Evolutionary conservation across 2,329 filamentous ascomycete species (phyloP).

Genomic region (Nemania bipapillata): DNA sequence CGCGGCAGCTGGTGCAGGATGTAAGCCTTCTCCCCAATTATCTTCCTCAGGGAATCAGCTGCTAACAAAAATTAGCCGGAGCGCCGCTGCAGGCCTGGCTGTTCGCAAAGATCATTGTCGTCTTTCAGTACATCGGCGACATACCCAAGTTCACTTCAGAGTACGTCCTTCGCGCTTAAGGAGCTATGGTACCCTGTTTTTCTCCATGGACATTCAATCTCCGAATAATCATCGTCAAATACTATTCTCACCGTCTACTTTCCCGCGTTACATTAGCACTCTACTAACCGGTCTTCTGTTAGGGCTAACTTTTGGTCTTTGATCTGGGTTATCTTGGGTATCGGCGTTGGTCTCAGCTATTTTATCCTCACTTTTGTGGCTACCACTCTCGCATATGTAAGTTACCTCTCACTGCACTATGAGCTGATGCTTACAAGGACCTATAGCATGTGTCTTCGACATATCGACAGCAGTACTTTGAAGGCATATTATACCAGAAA

Average conservation of each 20-base stretch:
- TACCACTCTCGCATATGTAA: constrained; percentile 58
- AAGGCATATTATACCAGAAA: constrained; percentile 68
- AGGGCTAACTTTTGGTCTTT: constrained; percentile 69
- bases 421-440: constrained; percentile 21
- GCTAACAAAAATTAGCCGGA: constrained; percentile 50
- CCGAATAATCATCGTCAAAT: neutral
- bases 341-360: constrained; percentile 64
- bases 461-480: constrained; percentile 70
- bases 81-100: constrained; percentile 66
- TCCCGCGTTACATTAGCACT: neutral
- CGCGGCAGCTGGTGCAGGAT: constrained; percentile 56
- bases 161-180: constrained; percentile 20
- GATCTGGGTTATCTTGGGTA: constrained; percentile 72
- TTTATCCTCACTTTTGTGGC: constrained; percentile 60
- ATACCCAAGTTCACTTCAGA: constrained; percentile 52
- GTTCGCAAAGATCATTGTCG: constrained; percentile 64
- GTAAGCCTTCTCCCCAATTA: constrained; percentile 40
- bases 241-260: neutral
- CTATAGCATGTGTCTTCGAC: constrained; percentile 60
- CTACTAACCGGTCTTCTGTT: constrained; percentile 10
- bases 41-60: neutral
- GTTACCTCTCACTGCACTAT: constrained; percentile 25
- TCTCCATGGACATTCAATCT: neutral
- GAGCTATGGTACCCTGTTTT: neutral
- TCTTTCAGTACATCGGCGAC: constrained; percentile 57